Evolutionary conservation across 352 stramenopile genomes (phyloP).

Genomic region (Pythium volutum): DNA sequence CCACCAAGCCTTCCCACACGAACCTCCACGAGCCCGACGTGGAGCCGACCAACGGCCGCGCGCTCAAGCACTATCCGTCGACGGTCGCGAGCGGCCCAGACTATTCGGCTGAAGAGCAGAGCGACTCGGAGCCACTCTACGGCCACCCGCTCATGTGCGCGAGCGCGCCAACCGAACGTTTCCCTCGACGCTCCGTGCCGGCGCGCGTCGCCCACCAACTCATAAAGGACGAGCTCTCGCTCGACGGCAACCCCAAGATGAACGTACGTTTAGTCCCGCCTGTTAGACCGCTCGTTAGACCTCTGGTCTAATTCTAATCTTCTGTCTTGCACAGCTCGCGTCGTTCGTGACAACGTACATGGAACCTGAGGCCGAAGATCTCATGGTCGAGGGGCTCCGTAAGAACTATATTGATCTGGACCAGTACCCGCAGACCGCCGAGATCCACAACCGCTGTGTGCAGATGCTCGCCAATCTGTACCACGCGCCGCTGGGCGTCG

Average conservation of each 20-base stretch:
- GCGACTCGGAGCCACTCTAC: slow-evolving; percentile 65
- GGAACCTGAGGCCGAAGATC: slow-evolving; percentile 88
- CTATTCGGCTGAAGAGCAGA: slow-evolving; percentile 24
- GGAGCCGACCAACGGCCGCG: slow-evolving; percentile 4
- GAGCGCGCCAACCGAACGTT: slow-evolving; percentile 52
- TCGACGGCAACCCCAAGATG: slow-evolving; percentile 90
- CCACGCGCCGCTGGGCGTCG: slow-evolving; percentile 60
- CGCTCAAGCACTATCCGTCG: slow-evolving; percentile 12
- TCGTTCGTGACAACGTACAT: slow-evolving; percentile 93
- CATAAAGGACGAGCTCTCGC: slow-evolving; percentile 87
- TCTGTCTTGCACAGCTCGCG: slow-evolving; percentile 41
- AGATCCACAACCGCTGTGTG: slow-evolving; percentile 93
- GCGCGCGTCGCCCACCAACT: slow-evolving; percentile 83
- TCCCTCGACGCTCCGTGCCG: slow-evolving; percentile 65
- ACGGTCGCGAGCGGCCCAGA: slow-evolving; percentile 11
- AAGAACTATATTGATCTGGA: slow-evolving; percentile 94
- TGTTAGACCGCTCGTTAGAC: not conserved
- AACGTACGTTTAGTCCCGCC: slow-evolving; percentile 44
- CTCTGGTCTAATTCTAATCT: not conserved
- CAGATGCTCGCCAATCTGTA: slow-evolving; percentile 92
- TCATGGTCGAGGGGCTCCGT: slow-evolving; percentile 83
- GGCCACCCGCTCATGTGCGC: slow-evolving; percentile 81
- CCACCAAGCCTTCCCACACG: slow-evolving; percentile 3
- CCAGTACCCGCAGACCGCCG: slow-evolving; percentile 90
- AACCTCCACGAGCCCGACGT: slow-evolving; percentile 10